Evolutionary conservation across 352 stramenopile genomes (phyloP).

Genomic region (Phytopythium aichiense): DNA sequence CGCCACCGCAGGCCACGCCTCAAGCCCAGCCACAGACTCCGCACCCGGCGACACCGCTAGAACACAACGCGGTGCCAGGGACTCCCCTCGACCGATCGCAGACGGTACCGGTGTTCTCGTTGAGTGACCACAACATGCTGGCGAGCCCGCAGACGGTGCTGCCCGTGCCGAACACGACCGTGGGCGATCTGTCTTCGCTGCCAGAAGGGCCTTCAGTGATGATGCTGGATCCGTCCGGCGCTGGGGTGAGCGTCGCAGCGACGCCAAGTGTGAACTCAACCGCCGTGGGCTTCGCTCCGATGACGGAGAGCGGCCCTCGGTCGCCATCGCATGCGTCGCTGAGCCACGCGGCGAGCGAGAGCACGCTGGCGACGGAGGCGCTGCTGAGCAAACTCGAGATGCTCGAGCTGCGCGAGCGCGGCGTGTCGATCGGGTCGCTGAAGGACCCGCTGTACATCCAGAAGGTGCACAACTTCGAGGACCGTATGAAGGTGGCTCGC

Average conservation of each 20-base stretch:
- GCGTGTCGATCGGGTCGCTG: slow-evolving; percentile 56
- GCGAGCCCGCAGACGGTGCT: slow-evolving; percentile 4
- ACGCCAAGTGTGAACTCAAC: slow-evolving; percentile 20
- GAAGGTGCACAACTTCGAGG: slow-evolving; percentile 62
- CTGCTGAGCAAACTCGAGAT: slow-evolving; percentile 34
- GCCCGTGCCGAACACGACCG: background rate
- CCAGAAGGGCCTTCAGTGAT: slow-evolving; percentile 13
- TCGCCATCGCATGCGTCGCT: slow-evolving; percentile 28
- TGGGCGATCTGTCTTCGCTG: background rate
- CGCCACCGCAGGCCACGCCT: background rate
- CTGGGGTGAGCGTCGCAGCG: background rate
- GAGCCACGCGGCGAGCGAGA: slow-evolving; percentile 44
- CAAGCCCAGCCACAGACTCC: slow-evolving; percentile 2
- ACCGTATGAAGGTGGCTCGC: slow-evolving; percentile 53
- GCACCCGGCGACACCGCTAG: slow-evolving; percentile 2
- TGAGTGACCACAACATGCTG: slow-evolving; percentile 6
- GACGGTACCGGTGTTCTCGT: slow-evolving; percentile 1
- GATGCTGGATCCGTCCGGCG: slow-evolving; percentile 21
- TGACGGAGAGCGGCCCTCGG: slow-evolving; percentile 21
- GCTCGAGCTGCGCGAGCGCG: slow-evolving; percentile 46
- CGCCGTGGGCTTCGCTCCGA: slow-evolving; percentile 14
- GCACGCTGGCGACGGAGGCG: slow-evolving; percentile 33
- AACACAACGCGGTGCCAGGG: background rate
- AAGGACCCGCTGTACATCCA: slow-evolving; percentile 51
- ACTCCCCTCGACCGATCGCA: slow-evolving; percentile 13